Evolutionary conservation across 345 rosid species (phyloP).

Genomic region (Melastoma malabathricum): DNA sequence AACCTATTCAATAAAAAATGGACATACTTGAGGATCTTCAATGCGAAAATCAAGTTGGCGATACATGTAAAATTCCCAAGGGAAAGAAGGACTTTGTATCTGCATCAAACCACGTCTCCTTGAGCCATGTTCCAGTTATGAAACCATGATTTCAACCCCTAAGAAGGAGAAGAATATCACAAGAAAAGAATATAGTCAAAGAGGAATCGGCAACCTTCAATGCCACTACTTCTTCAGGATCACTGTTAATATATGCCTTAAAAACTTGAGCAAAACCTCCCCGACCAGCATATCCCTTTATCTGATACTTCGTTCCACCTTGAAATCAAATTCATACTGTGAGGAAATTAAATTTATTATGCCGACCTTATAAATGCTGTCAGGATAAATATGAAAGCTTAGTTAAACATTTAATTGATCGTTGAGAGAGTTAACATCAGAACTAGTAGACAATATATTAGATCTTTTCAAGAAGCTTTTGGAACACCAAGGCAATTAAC

Average conservation of each 20-base stretch:
- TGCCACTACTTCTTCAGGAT: slow-evolving; percentile 77
- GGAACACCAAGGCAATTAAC: too few species aligned
- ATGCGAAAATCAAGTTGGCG: slow-evolving; percentile 81
- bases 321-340: slow-evolving; percentile 8
- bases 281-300: slow-evolving; percentile 93
- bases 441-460: not conserved
- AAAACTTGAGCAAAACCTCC: slow-evolving; percentile 91
- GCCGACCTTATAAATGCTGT: not conserved
- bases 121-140: too few species aligned
- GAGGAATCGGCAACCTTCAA: slow-evolving; percentile 39
- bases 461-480: not conserved
- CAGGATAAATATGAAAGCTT: too few species aligned
- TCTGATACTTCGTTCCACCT: slow-evolving; percentile 88
- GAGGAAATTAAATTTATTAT: not conserved
- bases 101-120: slow-evolving; percentile 16
- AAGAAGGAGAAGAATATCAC: not conserved
- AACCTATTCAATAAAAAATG: not conserved
- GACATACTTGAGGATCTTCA: slow-evolving; percentile 41
- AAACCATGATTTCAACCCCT: not conserved
- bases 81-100: slow-evolving; percentile 91
- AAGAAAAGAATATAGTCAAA: not conserved
- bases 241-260: slow-evolving; percentile 51
- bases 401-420: too few species aligned
- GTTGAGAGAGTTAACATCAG: not conserved
- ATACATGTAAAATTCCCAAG: slow-evolving; percentile 96